Evolutionary conservation across 306 rosid genomes (phyloP), one percentile per base, ranked within the genome.

Genomic region (Lotus japonicus): DNA sequence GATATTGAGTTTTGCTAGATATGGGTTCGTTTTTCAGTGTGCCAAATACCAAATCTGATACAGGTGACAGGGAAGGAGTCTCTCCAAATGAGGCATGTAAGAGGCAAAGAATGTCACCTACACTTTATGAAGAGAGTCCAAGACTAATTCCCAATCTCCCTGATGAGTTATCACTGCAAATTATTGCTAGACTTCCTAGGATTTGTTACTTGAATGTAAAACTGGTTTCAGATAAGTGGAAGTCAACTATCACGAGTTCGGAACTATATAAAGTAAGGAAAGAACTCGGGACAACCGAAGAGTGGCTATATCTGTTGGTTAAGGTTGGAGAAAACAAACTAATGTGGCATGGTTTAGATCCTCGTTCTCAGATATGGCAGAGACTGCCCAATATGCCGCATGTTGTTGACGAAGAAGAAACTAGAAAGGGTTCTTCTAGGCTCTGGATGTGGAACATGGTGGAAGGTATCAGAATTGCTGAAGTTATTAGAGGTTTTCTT

Each of bases 171-270:
- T 94, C 99, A 8, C 41, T 90, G 48, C 99, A 88, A 80, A 90
- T 94, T 72, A 81, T 94, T 18, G 99, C 99, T 46, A 88, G 99
- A 59, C 75, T 90, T 76, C 97, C 97, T 45, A 85, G 96, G 70
- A 77, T 85, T 66, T 86, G 62, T 80, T 84, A 94, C 78, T 77
- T 75, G 23, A 78, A 80, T 62, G 50, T 82, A 48, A 87, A 82
- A 72, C 54, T 74, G 83, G 97, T 94, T 35, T 90, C 99, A 0
- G 78, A 80, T 75, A 89, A 80, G 70, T 94, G 98, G 98, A 90
- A 85, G 64, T 72, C 77, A 45, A 82, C 83, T 50, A 71, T 94
- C 61, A 79, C 15, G 64, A 77, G 87, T 79, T 67, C 81, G 3
- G 89, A 90, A 45, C 82, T 94, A 10, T 94, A 77, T 60, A 64